phyloP scores from a whole-genome alignment of 1,139 yeast species.

The Saccharomycopsis crataegensis region DNA sequence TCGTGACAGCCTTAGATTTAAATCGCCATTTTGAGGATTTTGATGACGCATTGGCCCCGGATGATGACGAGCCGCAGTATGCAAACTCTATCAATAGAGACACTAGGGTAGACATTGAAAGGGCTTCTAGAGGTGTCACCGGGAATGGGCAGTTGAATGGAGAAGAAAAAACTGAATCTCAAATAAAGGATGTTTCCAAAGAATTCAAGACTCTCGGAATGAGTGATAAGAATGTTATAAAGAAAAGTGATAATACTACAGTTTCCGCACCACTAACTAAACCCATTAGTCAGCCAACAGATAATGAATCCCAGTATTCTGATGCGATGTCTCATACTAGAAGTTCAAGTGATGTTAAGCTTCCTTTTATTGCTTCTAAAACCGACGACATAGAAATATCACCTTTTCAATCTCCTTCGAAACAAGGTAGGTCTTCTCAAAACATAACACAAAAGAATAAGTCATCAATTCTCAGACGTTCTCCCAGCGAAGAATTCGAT shows the following conservation, averaged over 20 bases:
- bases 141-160: too few relatives aligned
- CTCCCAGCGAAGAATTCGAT: background rate
- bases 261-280: background rate
- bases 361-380: too few relatives aligned
- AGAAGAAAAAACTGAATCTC: background rate
- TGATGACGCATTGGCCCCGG: constrained; percentile 13
- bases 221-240: background rate
- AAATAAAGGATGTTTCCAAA: background rate
- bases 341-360: too few relatives aligned
- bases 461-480: background rate
- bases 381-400: too few relatives aligned
- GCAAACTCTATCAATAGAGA: background rate
- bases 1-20: background rate
- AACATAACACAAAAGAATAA: background rate
- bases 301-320: constrained; percentile 1
- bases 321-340: background rate
- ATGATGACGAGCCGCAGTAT: background rate
- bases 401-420: too few relatives aligned
- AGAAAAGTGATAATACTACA: background rate
- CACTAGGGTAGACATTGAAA: too few relatives aligned
- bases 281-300: background rate
- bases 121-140: too few relatives aligned
- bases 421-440: too few relatives aligned
- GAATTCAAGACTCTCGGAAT: background rate
- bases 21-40: constrained; percentile 17